Conservation (phyloP, 78 protist species). For the Dictyostelium brefeldianum region DNA sequence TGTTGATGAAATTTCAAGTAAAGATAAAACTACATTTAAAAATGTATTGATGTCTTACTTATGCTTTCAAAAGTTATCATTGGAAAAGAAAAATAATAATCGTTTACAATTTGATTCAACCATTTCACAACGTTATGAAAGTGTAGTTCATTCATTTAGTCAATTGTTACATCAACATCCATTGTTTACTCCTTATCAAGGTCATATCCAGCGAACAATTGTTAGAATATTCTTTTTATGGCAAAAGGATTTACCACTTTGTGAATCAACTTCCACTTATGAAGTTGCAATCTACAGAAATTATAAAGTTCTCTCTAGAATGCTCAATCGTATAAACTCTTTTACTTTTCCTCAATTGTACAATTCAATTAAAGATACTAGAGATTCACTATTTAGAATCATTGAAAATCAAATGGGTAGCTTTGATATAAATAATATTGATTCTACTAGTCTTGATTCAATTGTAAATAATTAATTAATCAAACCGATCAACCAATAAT, state of each 20-base stretch:
- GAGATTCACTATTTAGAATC: constrained; percentile 29
- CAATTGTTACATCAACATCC: constrained; percentile 35
- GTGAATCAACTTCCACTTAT: constrained; percentile 57
- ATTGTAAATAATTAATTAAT: constrained; percentile 24
- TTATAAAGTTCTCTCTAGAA: constrained; percentile 69
- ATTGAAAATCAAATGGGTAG: constrained; percentile 41
- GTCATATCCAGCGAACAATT: constrained; percentile 70
- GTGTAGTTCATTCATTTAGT: constrained; percentile 26
- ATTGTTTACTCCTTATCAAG: constrained; percentile 35
- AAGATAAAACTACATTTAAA: constrained; percentile 24
- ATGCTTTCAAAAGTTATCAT: constrained; percentile 43
- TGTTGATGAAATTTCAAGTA: neutral
- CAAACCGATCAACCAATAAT: too few species aligned
- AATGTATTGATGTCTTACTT: constrained; percentile 27
- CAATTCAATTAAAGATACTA: neutral
- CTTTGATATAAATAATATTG: constrained; percentile 45
- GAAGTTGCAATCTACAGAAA: constrained; percentile 58
- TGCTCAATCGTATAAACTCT: constrained; percentile 22
- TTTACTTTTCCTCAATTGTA: constrained; percentile 39
- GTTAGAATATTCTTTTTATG: constrained; percentile 62
- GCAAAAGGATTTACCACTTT: constrained; percentile 63
- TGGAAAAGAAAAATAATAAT: constrained; percentile 61
- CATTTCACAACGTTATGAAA: constrained; percentile 36
- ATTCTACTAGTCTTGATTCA: constrained; percentile 20
- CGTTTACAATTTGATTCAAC: constrained; percentile 36